Evolutionary conservation across 2,329 filamentous ascomycete species (phyloP).

Genomic region (Cordyceps javanica): DNA sequence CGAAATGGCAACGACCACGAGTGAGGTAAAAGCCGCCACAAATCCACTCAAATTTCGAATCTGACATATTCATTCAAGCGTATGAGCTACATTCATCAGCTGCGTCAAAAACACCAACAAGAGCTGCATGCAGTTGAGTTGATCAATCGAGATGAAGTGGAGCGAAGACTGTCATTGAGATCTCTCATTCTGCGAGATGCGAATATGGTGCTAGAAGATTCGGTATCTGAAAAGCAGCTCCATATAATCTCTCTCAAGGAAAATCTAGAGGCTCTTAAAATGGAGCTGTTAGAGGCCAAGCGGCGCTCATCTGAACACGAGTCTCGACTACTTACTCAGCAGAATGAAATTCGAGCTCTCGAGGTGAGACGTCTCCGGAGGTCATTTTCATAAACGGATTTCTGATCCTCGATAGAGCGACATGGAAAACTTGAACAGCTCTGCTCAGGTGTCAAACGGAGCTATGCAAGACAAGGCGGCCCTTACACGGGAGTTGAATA

Average conservation of each 20-base stretch:
- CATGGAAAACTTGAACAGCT: conserved; percentile 59
- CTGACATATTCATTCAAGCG: conserved; percentile 34
- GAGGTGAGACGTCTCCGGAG: conserved; percentile 31
- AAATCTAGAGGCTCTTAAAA: conserved; percentile 19
- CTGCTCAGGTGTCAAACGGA: conserved; percentile 64
- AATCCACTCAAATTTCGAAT: background rate
- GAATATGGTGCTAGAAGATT: conserved; percentile 43
- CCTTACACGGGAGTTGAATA: conserved; percentile 44
- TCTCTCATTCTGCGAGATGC: conserved; percentile 69
- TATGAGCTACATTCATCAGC: conserved; percentile 40
- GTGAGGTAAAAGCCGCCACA: background rate
- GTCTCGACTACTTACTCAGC: conserved; percentile 41
- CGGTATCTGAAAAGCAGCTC: background rate
- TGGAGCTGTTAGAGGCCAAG: conserved; percentile 38
- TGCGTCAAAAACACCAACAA: conserved; percentile 66
- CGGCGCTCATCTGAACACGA: conserved; percentile 40
- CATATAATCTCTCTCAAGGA: background rate
- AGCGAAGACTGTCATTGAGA: conserved; percentile 62
- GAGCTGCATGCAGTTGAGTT: conserved; percentile 59
- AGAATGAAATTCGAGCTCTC: conserved; percentile 40
- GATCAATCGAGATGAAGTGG: conserved; percentile 68
- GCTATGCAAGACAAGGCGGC: conserved; percentile 54
- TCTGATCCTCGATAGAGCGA: conserved; percentile 50
- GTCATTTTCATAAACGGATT: background rate
- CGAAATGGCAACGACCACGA: conserved; percentile 13